phyloP scores from a whole-genome alignment of 2,329 filamentous ascomycete species.

The Trichoderma sp. region DNA sequence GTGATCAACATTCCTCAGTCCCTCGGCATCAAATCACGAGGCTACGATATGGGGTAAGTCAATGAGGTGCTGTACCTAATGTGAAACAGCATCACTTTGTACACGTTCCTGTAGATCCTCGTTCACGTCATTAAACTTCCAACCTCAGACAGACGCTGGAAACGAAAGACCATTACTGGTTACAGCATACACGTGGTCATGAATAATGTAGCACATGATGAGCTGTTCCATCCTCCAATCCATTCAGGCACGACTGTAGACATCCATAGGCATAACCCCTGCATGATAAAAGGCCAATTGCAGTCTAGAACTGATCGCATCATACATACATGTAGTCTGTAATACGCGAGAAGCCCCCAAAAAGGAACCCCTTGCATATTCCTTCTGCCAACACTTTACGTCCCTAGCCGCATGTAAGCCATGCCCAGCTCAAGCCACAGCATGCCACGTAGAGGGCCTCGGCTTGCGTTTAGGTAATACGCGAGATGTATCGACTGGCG shows the following conservation, averaged over 20 bases:
- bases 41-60: neutral
- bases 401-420: neutral
- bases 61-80: neutral
- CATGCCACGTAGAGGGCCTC: constrained; percentile 11
- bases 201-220: constrained; percentile 12
- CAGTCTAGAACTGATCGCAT: neutral
- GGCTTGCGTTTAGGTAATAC: neutral
- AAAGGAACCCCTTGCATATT: constrained; percentile 11
- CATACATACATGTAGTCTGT: neutral
- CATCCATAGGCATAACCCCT: constrained; percentile 7
- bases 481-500: neutral
- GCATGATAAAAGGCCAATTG: neutral
- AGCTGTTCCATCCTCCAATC: neutral
- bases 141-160: neutral
- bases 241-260: constrained; percentile 4
- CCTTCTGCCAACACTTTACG: constrained; percentile 22
- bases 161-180: neutral
- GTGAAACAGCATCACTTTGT: neutral
- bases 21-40: constrained; percentile 14
- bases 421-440: neutral
- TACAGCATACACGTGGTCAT: constrained; percentile 2
- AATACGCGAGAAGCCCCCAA: neutral
- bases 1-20: constrained; percentile 12
- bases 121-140: neutral
- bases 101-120: neutral